Conservation (phyloP, 2,329 filamentous ascomycete species). For the Pseudocercospora fijiensis region DNA sequence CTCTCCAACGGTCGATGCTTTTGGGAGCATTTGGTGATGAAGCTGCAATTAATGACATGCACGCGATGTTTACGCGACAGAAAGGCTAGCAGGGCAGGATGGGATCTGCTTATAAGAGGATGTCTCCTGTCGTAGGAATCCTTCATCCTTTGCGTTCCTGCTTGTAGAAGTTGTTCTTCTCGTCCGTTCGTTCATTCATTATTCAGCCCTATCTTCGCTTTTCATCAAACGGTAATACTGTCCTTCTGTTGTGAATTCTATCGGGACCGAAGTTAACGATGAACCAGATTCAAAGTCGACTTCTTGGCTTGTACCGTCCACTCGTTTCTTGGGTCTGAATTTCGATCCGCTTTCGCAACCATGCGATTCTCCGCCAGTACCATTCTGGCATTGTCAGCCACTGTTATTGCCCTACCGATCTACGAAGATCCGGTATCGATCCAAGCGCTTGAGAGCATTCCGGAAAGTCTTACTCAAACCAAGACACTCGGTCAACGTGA, state of each 20-base stretch:
- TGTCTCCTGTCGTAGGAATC: not conserved
- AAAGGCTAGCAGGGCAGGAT: not conserved
- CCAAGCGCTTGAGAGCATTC: not conserved
- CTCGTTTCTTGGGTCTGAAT: not conserved
- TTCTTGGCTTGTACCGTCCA: not conserved
- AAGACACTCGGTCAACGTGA: not conserved
- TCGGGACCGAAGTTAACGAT: not conserved
- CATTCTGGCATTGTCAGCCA: not conserved
- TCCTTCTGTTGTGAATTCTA: not conserved
- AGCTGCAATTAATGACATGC: not conserved
- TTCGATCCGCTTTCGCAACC: not conserved
- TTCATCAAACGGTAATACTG: not conserved
- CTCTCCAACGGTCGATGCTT: slow-evolving; percentile 6
- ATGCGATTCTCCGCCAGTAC: slow-evolving; percentile 1
- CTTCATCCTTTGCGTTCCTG: too few relatives aligned
- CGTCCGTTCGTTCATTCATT: not conserved
- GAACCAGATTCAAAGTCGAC: not conserved
- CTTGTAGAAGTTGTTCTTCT: too few relatives aligned
- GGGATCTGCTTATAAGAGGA: not conserved
- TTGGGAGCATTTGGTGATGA: slow-evolving; percentile 2
- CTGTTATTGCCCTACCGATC: not conserved
- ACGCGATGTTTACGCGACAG: not conserved
- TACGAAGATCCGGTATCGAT: not conserved
- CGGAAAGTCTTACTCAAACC: not conserved
- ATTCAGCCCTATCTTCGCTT: not conserved